Evolutionary conservation across 495 filamentous ascomycete species (phyloP).

Genomic region (Annulohypoxylon moriforme): DNA sequence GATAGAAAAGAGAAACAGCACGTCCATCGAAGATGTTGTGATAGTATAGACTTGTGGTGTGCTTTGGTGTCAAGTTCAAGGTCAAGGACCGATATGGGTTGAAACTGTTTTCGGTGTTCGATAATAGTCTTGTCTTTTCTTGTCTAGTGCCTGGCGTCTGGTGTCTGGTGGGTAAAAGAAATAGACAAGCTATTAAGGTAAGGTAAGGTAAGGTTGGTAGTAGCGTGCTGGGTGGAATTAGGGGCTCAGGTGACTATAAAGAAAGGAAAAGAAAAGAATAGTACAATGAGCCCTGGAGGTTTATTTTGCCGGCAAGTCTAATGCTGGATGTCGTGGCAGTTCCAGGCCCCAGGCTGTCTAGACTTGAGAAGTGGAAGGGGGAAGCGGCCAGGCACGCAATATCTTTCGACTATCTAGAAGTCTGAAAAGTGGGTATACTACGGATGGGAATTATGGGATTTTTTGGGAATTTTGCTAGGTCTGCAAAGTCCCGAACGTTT

Average conservation of each 20-base stretch:
- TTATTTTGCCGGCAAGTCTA: constrained; percentile 42
- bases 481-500: constrained; percentile 36
- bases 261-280: constrained; percentile 6
- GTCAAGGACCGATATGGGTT: constrained; percentile 9
- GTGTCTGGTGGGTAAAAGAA: constrained; percentile 36
- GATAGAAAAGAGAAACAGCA: constrained; percentile 15
- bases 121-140: constrained; percentile 27
- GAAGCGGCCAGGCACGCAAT: constrained; percentile 39
- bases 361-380: too few relatives aligned
- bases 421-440: constrained; percentile 44
- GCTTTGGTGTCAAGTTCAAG: constrained; percentile 9
- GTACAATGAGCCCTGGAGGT: constrained; percentile 23
- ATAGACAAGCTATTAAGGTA: constrained; percentile 17
- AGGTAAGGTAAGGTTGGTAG: constrained; percentile 23
- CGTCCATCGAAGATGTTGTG: constrained; percentile 31
- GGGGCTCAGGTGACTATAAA: constrained; percentile 39
- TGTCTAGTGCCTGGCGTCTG: constrained; percentile 9
- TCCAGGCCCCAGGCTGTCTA: neutral
- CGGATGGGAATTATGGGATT: constrained; percentile 32
- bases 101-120: constrained; percentile 23
- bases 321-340: constrained; percentile 20
- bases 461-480: neutral
- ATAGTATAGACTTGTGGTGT: constrained; percentile 14
- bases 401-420: constrained; percentile 41
- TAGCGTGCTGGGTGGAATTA: constrained; percentile 37